Evolutionary conservation across 768 basidiomycete genomes (phyloP).

Genomic region (Kwoniella mangroviensis): DNA sequence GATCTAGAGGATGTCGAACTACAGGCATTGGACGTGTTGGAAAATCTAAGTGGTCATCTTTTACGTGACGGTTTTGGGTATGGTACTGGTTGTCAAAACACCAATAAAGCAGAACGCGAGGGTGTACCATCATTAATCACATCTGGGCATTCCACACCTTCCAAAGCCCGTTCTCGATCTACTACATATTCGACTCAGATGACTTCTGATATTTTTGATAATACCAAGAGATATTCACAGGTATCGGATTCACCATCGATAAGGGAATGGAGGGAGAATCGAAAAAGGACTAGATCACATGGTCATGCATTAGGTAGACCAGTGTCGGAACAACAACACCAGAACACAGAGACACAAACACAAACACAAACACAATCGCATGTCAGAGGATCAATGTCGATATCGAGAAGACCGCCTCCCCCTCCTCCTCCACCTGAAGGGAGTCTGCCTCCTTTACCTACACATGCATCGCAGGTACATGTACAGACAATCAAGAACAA

Average conservation of each 20-base stretch:
- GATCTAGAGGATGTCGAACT: constrained; percentile 17
- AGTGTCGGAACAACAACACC: not conserved
- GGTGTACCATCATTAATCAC: constrained; percentile 7
- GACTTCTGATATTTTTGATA: not conserved
- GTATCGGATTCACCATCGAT: constrained; percentile 9
- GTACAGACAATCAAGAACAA: constrained; percentile 2
- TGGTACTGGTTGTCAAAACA: constrained; percentile 1
- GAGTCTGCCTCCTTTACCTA: constrained; percentile 8
- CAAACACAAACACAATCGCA: not conserved
- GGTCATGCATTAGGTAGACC: not conserved
- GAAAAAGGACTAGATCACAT: constrained; percentile 7
- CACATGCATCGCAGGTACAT: not conserved
- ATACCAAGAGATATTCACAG: constrained; percentile 4
- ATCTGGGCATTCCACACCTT: constrained; percentile 8
- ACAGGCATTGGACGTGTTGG: constrained; percentile 13
- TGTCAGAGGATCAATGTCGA: not conserved
- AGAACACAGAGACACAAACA: too few relatives aligned
- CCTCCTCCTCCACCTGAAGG: constrained; percentile 5
- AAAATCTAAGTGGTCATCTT: constrained; percentile 14
- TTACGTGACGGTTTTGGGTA: constrained; percentile 14
- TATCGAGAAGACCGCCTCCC: constrained; percentile 5
- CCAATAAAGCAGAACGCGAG: not conserved
- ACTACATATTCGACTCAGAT: constrained; percentile 10
- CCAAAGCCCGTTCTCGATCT: constrained; percentile 6
- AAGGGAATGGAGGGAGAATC: constrained; percentile 7